Conservation (phyloP, 257 asterid species). For the Leonotis leonurus region DNA sequence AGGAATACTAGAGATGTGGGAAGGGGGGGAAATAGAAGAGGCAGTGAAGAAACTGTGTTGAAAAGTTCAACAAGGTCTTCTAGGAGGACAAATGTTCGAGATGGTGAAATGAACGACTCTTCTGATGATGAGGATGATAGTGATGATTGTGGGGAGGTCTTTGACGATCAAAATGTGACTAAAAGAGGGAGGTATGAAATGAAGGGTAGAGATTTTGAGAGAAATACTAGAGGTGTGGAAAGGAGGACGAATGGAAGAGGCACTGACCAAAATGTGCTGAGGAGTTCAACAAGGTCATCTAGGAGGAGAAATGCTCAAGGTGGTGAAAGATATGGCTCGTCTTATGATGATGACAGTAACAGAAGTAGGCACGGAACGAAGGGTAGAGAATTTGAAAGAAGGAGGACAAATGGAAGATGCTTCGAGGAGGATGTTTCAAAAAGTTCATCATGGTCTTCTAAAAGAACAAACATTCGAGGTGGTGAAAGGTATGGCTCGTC, state of each 20-base stretch:
- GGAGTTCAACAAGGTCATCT: conserved; percentile 26
- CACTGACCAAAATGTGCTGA: conserved; percentile 1
- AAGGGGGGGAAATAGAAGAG: conserved; percentile 20
- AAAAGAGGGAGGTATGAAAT: background rate
- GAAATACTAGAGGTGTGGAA: background rate
- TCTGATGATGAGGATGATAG: conserved; percentile 16
- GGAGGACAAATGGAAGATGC: conserved; percentile 24
- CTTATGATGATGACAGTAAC: too few relatives aligned
- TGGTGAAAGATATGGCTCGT: too few relatives aligned
- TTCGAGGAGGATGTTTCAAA: conserved; percentile 8
- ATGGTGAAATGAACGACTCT: background rate
- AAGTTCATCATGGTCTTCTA: conserved; percentile 5
- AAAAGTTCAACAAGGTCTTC: conserved; percentile 27
- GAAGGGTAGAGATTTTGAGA: background rate
- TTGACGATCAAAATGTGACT: background rate
- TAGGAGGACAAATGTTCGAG: conserved; percentile 21
- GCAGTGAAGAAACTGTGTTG: conserved; percentile 3
- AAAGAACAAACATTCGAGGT: background rate
- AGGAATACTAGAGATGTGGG: conserved; percentile 1
- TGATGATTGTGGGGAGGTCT: conserved; percentile 23
- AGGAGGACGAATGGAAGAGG: conserved; percentile 23
- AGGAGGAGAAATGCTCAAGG: conserved; percentile 11
- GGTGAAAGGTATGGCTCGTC: conserved; percentile 24
- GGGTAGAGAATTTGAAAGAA: background rate
- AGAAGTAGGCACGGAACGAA: background rate